Conservation (phyloP, 106 monocot genomes). For the Xerophyta viscosa region DNA sequence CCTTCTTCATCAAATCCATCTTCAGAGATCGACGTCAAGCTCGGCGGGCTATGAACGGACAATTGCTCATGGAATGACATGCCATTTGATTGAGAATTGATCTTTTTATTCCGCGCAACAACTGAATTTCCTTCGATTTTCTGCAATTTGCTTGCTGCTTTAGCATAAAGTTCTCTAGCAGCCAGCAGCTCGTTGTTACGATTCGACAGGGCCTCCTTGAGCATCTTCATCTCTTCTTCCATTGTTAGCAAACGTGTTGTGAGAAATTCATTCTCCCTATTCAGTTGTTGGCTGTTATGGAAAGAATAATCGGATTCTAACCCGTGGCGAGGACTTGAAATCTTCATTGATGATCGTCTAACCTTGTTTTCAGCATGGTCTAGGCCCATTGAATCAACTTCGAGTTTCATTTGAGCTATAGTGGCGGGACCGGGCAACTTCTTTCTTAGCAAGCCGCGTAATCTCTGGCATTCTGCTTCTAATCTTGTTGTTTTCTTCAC, state of each 20-base stretch:
- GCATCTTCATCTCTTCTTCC: slow-evolving; percentile 95
- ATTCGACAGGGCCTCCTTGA: slow-evolving; percentile 85
- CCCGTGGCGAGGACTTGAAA: slow-evolving; percentile 15
- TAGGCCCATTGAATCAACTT: slow-evolving; percentile 73
- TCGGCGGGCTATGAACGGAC: slow-evolving; percentile 45
- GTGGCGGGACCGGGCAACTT: slow-evolving; percentile 97
- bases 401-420: slow-evolving; percentile 92
- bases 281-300: slow-evolving; percentile 52
- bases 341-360: slow-evolving; percentile 23
- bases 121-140: slow-evolving; percentile 45
- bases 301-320: slow-evolving; percentile 38
- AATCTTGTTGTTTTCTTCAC: slow-evolving; percentile 72
- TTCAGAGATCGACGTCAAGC: slow-evolving; percentile 76
- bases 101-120: slow-evolving; percentile 30
- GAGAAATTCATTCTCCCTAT: slow-evolving; percentile 87
- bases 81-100: slow-evolving; percentile 21
- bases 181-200: slow-evolving; percentile 78
- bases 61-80: slow-evolving; percentile 30
- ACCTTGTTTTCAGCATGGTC: slow-evolving; percentile 30
- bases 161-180: slow-evolving; percentile 68
- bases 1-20: slow-evolving; percentile 78
- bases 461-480: slow-evolving; percentile 88
- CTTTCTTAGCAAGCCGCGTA: slow-evolving; percentile 82
- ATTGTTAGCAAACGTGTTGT: slow-evolving; percentile 52
- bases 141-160: slow-evolving; percentile 54